Percentiles rank a stretch among this genome's conserved stretches.
These are phyloP conservation scores for Harringtonia aguacate DNA, from an alignment of 2,329 filamentous ascomycete genomes.

Conservation along the genomic window DNA sequence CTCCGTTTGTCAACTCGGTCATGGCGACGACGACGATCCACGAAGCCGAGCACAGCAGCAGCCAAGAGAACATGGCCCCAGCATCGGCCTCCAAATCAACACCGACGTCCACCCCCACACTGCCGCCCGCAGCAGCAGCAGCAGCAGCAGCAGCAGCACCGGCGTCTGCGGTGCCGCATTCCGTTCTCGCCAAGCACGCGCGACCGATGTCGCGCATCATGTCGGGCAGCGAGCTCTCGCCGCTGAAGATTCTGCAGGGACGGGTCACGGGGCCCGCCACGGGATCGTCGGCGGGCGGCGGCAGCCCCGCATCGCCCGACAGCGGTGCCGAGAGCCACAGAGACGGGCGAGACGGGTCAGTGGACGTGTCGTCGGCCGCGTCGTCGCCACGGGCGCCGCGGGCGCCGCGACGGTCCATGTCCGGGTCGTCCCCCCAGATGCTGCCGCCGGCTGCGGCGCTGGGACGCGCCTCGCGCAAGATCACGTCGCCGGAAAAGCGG, in stretches of 20 bases:
- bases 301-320: conserved; percentile 11
- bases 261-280: too few species aligned
- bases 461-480: conserved; percentile 33
- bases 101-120: neutral
- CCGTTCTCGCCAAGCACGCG: conserved; percentile 1
- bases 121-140: too few species aligned
- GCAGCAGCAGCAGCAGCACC: conserved; percentile 2
- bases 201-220: conserved; percentile 43
- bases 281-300: conserved; percentile 13
- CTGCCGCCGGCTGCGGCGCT: conserved; percentile 20
- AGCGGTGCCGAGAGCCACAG: conserved; percentile 11
- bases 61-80: conserved; percentile 33
- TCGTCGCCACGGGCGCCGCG: conserved; percentile 4
- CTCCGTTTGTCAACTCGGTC: conserved; percentile 20
- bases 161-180: conserved; percentile 29
- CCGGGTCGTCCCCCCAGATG: conserved; percentile 13
- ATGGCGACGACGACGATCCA: conserved; percentile 17
- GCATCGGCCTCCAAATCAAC: neutral
- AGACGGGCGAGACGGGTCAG: conserved; percentile 1
- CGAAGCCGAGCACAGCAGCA: conserved; percentile 3
- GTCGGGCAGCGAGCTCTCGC: conserved; percentile 46
- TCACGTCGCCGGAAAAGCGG: conserved; percentile 40
- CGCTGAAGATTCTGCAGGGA: conserved; percentile 41
- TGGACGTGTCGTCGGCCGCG: conserved; percentile 3
- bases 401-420: conserved; percentile 1